Evolutionary conservation across 2,329 filamentous ascomycete genomes (phyloP).

Genomic region (Cryphonectria radicalis): DNA sequence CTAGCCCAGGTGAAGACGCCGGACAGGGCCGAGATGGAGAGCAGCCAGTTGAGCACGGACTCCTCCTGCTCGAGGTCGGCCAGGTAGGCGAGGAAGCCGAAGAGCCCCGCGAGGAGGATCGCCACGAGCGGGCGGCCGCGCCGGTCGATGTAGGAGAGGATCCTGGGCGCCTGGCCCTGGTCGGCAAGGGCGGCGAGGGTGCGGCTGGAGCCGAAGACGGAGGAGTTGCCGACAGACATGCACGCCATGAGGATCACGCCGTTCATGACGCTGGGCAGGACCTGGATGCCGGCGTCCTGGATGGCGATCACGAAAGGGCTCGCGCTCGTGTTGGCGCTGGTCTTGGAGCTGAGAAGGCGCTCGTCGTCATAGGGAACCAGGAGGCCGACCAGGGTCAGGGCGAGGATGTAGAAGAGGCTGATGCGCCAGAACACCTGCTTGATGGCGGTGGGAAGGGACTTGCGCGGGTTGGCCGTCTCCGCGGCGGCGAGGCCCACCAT

Average conservation of each 20-base stretch:
- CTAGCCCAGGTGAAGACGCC: constrained; percentile 81
- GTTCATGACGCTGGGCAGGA: constrained; percentile 89
- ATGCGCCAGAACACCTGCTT: constrained; percentile 98
- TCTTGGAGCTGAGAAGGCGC: constrained; percentile 61
- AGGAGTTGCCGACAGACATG: constrained; percentile 87
- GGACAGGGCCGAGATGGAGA: constrained; percentile 73
- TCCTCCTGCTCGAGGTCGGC: constrained; percentile 65
- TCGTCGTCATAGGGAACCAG: constrained; percentile 75
- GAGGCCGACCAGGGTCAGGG: constrained; percentile 78
- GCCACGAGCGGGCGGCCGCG: constrained; percentile 78
- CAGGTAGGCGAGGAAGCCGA: constrained; percentile 80
- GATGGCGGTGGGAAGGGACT: constrained; percentile 82
- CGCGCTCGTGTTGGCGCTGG: constrained; percentile 44
- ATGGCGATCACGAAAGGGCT: constrained; percentile 94
- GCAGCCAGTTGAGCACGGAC: constrained; percentile 77
- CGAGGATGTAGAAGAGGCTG: constrained; percentile 85
- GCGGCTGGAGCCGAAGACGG: constrained; percentile 88
- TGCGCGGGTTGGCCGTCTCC: constrained; percentile 77
- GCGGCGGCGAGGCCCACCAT: constrained; percentile 77
- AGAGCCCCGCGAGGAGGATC: constrained; percentile 66
- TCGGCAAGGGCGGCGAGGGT: constrained; percentile 90
- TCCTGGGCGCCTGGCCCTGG: constrained; percentile 77
- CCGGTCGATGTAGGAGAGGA: constrained; percentile 81
- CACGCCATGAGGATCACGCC: constrained; percentile 91
- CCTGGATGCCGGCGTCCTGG: constrained; percentile 77